Conservation (phyloP, 805 yeast genomes). For the Brettanomyces anomalus region DNA sequence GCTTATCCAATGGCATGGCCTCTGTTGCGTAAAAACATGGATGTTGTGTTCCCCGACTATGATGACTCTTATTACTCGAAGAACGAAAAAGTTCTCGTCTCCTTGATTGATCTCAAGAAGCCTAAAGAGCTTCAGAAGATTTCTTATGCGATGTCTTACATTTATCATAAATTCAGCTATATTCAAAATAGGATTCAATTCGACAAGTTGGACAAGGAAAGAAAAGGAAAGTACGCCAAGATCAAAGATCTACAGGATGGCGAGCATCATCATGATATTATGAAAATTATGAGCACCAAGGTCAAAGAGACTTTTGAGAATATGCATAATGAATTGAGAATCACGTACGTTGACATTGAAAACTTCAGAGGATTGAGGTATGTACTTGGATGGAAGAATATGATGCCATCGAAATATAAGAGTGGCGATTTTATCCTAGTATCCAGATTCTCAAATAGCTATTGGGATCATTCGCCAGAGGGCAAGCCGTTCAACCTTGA, state of each 20-base stretch:
- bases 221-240: conserved; percentile 31
- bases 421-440: conserved; percentile 53
- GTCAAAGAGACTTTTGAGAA: conserved; percentile 30
- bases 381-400: conserved; percentile 28
- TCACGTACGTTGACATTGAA: conserved; percentile 41
- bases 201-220: conserved; percentile 21
- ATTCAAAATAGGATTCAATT: conserved; percentile 30
- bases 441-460: conserved; percentile 25
- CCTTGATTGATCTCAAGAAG: conserved; percentile 37
- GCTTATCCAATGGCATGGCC: conserved; percentile 46
- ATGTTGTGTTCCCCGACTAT: conserved; percentile 28
- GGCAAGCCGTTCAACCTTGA: conserved; percentile 9
- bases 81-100: conserved; percentile 38
- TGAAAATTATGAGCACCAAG: conserved; percentile 42
- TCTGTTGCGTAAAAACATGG: conserved; percentile 31
- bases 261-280: conserved; percentile 34
- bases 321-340: conserved; percentile 30
- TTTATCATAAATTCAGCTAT: conserved; percentile 37
- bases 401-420: conserved; percentile 23
- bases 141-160: conserved; percentile 27
- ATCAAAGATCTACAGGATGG: conserved; percentile 37
- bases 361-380: conserved; percentile 15
- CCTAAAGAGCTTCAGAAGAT: conserved; percentile 14
- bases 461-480: conserved; percentile 13
- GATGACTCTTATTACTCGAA: conserved; percentile 17